These are phyloP conservation scores for Yarrowia yakushimensis DNA, from an alignment of 805 yeast species.

Conservation along the genomic window DNA sequence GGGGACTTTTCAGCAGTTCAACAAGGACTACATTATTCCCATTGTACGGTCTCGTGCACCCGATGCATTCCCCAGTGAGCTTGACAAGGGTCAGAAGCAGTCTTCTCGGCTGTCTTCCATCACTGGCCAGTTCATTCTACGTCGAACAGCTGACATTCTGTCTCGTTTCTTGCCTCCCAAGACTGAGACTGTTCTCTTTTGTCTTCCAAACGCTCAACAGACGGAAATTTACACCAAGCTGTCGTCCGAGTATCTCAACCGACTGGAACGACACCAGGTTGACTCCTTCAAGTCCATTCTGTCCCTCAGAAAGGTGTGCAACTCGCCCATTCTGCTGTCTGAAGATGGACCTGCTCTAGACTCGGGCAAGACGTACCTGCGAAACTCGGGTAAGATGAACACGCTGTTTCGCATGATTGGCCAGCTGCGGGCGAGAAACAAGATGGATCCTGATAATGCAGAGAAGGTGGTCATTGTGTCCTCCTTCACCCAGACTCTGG, in stretches of 20 bases:
- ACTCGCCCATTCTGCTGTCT: constrained; percentile 64
- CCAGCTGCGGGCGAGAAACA: neutral
- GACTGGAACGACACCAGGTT: constrained; percentile 34
- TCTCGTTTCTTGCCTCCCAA: constrained; percentile 63
- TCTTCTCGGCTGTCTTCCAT: constrained; percentile 61
- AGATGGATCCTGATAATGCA: constrained; percentile 51
- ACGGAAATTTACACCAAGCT: constrained; percentile 52
- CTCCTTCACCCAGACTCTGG: constrained; percentile 82
- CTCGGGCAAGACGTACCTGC: neutral
- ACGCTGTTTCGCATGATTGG: constrained; percentile 41
- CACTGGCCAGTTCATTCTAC: constrained; percentile 63
- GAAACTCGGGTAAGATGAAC: constrained; percentile 56
- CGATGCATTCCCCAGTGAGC: constrained; percentile 49
- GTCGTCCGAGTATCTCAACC: constrained; percentile 37
- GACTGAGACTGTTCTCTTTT: constrained; percentile 72
- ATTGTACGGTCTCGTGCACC: constrained; percentile 67
- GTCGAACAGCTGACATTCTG: constrained; percentile 63
- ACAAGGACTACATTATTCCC: constrained; percentile 58
- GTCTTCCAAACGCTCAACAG: constrained; percentile 69
- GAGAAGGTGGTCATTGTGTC: constrained; percentile 87
- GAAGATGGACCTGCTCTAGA: constrained; percentile 47
- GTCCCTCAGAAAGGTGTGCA: constrained; percentile 73
- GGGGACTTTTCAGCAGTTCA: constrained; percentile 53
- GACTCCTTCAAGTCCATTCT: constrained; percentile 65
- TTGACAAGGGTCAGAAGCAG: constrained; percentile 55